Conservation (phyloP, 2,329 filamentous ascomycete genomes). For the Capronia epimyces region DNA sequence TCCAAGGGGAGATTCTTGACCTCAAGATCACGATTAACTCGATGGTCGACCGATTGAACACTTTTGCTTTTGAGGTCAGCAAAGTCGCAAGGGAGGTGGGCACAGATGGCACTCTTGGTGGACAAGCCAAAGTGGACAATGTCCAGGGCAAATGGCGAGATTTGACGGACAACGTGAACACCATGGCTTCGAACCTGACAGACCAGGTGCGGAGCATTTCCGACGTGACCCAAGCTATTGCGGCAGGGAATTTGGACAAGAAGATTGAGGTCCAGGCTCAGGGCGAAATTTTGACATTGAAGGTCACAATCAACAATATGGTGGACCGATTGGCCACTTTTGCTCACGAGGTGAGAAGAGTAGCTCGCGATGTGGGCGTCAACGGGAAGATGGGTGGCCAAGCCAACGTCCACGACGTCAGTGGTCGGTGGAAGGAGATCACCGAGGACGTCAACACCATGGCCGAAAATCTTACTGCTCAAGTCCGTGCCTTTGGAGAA, state of each 20-base stretch:
- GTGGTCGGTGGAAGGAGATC: constrained; percentile 96
- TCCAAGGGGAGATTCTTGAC: constrained; percentile 87
- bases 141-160: constrained; percentile 64
- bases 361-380: constrained; percentile 93
- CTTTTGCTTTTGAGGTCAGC: constrained; percentile 61
- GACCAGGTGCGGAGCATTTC: constrained; percentile 80
- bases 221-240: constrained; percentile 88
- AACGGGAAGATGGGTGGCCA: constrained; percentile 98
- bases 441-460: constrained; percentile 95
- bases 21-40: constrained; percentile 82
- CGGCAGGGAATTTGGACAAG: constrained; percentile 90
- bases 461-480: constrained; percentile 80
- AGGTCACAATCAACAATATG: constrained; percentile 99
- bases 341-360: constrained; percentile 90
- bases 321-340: constrained; percentile 91
- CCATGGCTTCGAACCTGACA: constrained; percentile 61
- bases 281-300: constrained; percentile 87
- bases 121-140: constrained; percentile 59
- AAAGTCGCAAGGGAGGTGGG: constrained; percentile 61
- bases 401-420: constrained; percentile 86
- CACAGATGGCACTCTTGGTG: constrained; percentile 59
- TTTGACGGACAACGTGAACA: constrained; percentile 62
- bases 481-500: constrained; percentile 95
- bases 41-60: constrained; percentile 61
- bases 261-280: constrained; percentile 94